A percentile compares a stretch with the other conserved stretches of the same genome.
These are phyloP conservation scores for Pseudoturritis turrita DNA, from an alignment of 345 rosid species.

Conservation along the genomic window DNA sequence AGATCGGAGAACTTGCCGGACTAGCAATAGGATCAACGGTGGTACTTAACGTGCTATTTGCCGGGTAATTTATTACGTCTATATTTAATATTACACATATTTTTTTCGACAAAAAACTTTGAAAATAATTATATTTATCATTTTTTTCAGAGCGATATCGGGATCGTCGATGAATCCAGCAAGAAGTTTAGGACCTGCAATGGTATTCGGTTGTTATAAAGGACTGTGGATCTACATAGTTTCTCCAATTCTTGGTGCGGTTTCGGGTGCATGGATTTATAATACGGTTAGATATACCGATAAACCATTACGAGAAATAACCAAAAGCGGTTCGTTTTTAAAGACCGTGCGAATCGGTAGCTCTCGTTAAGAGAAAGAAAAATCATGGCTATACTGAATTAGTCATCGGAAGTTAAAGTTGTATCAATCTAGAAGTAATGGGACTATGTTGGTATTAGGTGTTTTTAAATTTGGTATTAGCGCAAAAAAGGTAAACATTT, in stretches of 20 bases:
- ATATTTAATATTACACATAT: background rate
- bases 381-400: background rate
- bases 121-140: background rate
- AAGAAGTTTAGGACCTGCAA: constrained; percentile 87
- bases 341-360: constrained; percentile 21
- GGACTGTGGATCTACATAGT: constrained; percentile 74
- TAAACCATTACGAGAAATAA: constrained; percentile 67
- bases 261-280: constrained; percentile 71
- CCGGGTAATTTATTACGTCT: constrained; percentile 49
- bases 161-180: constrained; percentile 95
- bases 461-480: background rate
- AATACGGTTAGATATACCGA: constrained; percentile 71
- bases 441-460: background rate
- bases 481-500: background rate
- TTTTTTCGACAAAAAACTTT: background rate
- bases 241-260: constrained; percentile 65
- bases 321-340: constrained; percentile 54
- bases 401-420: constrained; percentile 11
- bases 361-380: constrained; percentile 11
- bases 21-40: constrained; percentile 87
- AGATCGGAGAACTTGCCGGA: constrained; percentile 97
- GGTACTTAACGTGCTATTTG: constrained; percentile 74
- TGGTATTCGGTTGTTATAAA: constrained; percentile 45
- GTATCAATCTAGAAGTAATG: constrained; percentile 1
- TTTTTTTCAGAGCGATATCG: constrained; percentile 49